A percentile compares a stretch with the other conserved stretches of the same genome.
phyloP scores from a whole-genome alignment of 768 basidiomycete genomes.

The Leccinum fibrillosum region DNA sequence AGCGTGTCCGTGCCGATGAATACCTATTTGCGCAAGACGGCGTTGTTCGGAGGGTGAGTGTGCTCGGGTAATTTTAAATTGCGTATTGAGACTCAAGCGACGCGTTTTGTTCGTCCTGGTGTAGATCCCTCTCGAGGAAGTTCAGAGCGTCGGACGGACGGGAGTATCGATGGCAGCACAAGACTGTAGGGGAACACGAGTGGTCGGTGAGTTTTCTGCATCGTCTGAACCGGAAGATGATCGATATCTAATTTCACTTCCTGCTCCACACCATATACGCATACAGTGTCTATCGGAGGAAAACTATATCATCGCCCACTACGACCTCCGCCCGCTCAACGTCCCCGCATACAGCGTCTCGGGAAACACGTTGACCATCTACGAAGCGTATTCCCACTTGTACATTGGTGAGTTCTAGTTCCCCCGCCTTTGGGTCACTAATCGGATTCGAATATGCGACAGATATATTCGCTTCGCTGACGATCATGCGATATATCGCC shows the following conservation, averaged over 20 bases:
- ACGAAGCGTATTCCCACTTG: constrained; percentile 51
- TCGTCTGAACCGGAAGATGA: neutral
- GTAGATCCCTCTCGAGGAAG: constrained; percentile 64
- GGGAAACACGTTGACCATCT: constrained; percentile 60
- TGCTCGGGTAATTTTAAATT: neutral
- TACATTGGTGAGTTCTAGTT: constrained; percentile 45
- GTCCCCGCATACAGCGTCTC: constrained; percentile 57
- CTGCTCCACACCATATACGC: neutral
- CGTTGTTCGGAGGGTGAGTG: constrained; percentile 63
- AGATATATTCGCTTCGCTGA: constrained; percentile 59
- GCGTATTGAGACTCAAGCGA: neutral
- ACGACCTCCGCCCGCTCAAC: constrained; percentile 54
- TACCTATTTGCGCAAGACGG: constrained; percentile 60
- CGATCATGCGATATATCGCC: constrained; percentile 63
- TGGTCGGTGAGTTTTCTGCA: constrained; percentile 61
- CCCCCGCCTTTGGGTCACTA: neutral
- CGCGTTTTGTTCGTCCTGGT: neutral
- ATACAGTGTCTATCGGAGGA: constrained; percentile 53
- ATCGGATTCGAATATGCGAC: neutral
- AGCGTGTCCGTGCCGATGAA: constrained; percentile 54
- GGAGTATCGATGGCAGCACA: constrained; percentile 69
- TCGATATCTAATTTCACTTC: neutral
- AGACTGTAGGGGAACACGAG: constrained; percentile 55
- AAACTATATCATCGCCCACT: constrained; percentile 60
- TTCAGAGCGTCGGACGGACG: constrained; percentile 66